phyloP scores from a whole-genome alignment of 352 stramenopile species.

The Globisporangium camurandrum region DNA sequence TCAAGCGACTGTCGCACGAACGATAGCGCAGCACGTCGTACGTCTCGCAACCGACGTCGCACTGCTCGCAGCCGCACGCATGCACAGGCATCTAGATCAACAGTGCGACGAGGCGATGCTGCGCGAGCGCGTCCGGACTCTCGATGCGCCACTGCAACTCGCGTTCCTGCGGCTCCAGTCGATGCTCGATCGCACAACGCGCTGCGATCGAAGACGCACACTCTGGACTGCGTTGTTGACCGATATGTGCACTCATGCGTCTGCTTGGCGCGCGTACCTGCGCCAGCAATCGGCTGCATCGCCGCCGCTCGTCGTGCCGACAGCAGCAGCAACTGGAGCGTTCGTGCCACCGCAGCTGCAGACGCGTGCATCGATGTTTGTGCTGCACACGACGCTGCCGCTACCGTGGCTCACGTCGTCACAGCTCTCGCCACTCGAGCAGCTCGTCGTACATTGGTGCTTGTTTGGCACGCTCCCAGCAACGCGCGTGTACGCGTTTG shows the following conservation, averaged over 20 bases:
- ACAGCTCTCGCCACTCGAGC: conserved; percentile 17
- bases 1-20: background rate
- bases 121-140: background rate
- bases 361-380: background rate
- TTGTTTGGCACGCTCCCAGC: conserved; percentile 19
- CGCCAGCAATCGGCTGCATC: background rate
- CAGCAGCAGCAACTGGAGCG: conserved; percentile 1
- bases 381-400: background rate
- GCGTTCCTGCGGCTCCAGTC: conserved; percentile 18
- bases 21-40: conserved; percentile 1
- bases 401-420: conserved; percentile 20
- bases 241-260: conserved; percentile 22
- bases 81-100: background rate
- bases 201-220: background rate
- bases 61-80: background rate
- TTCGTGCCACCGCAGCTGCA: no score
- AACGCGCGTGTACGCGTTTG: conserved; percentile 19
- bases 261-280: conserved; percentile 23
- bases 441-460: conserved; percentile 23
- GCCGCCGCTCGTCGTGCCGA: background rate
- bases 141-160: background rate
- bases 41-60: background rate
- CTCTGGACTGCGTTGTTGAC: conserved; percentile 9
- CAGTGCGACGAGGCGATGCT: background rate
- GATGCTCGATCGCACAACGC: conserved; percentile 5